phyloP scores from a whole-genome alignment of 2,329 filamentous ascomycete genomes.

The Talaromyces sp. region DNA sequence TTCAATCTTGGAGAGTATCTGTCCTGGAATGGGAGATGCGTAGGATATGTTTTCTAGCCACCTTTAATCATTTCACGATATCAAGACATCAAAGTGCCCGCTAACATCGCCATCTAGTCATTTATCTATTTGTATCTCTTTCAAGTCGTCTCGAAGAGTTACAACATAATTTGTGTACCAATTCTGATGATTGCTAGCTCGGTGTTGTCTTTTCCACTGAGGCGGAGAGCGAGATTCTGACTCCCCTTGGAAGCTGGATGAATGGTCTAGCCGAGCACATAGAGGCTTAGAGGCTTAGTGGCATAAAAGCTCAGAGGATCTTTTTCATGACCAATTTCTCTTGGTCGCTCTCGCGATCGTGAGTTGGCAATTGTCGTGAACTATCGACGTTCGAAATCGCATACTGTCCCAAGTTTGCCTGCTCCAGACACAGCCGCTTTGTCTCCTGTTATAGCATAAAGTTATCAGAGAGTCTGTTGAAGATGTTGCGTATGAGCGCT shows the following conservation, averaged over 20 bases:
- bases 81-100: background rate
- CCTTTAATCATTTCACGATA: background rate
- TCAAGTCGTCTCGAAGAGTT: background rate
- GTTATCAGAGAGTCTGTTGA: background rate
- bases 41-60: background rate
- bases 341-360: background rate
- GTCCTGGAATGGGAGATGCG: background rate
- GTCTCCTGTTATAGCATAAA: background rate
- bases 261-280: background rate
- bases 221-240: background rate
- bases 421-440: background rate
- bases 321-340: background rate
- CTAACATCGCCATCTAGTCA: background rate
- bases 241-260: background rate
- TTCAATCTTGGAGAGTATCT: background rate
- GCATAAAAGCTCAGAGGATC: background rate
- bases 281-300: background rate
- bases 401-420: background rate
- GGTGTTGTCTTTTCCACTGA: background rate
- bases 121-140: background rate
- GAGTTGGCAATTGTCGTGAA: background rate
- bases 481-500: background rate
- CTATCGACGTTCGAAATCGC: background rate
- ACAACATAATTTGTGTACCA: background rate
- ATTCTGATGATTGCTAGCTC: background rate